phyloP scores from a whole-genome alignment of 2,329 filamentous ascomycete genomes.

The Ophiocordyceps camponoti-rufipedis region DNA sequence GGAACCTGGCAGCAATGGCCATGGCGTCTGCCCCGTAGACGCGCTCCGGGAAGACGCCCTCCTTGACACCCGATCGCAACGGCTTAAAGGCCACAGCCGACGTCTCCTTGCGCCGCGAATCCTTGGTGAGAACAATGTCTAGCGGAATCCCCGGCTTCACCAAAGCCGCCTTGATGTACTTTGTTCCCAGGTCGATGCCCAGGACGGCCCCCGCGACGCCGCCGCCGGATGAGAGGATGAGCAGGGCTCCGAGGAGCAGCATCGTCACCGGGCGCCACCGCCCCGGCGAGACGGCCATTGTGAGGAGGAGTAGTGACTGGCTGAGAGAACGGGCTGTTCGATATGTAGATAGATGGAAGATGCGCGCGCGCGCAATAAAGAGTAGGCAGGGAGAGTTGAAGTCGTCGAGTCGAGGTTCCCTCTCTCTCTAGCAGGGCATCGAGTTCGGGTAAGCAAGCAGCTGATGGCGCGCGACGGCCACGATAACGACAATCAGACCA shows the following conservation, averaged over 20 bases:
- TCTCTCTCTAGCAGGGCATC: neutral
- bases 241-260: constrained; percentile 18
- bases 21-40: constrained; percentile 85
- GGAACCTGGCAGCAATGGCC: constrained; percentile 71
- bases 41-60: constrained; percentile 64
- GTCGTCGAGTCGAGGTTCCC: neutral
- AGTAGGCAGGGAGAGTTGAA: neutral
- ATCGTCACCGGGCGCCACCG: constrained; percentile 14
- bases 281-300: constrained; percentile 16
- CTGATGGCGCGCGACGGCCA: neutral
- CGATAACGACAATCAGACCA: neutral
- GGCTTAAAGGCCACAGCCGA: constrained; percentile 91
- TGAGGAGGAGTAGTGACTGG: constrained; percentile 3
- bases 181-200: constrained; percentile 84
- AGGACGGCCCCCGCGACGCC: constrained; percentile 55
- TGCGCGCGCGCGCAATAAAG: neutral
- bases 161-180: constrained; percentile 89
- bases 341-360: neutral
- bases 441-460: neutral
- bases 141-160: constrained; percentile 95
- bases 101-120: constrained; percentile 88
- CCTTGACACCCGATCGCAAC: constrained; percentile 41
- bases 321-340: neutral
- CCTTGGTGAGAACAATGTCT: constrained; percentile 94
- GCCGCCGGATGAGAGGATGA: constrained; percentile 23